These are phyloP conservation scores for Fomitopsis palustris DNA, from an alignment of 1,284 basidiomycete genomes.

Conservation along the genomic window DNA sequence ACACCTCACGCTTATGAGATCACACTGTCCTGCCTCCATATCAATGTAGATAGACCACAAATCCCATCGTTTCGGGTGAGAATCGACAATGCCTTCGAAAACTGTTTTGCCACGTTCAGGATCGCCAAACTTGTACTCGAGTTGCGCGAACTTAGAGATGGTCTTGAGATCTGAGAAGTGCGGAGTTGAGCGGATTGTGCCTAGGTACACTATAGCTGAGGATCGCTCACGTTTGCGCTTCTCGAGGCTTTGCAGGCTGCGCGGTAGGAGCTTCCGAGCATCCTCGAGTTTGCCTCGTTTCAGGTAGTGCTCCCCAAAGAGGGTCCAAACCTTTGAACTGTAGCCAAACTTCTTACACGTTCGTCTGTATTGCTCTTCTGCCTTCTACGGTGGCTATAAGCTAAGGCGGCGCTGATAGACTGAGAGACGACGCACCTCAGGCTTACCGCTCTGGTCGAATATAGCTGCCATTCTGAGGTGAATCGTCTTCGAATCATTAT, in stretches of 20 bases:
- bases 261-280: constrained; percentile 84
- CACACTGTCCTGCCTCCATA: constrained; percentile 80
- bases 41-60: constrained; percentile 98
- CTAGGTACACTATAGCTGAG: neutral
- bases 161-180: constrained; percentile 79
- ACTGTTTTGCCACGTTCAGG: constrained; percentile 93
- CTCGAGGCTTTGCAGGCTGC: constrained; percentile 89
- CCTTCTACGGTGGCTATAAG: constrained; percentile 50
- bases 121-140: constrained; percentile 95
- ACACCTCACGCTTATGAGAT: constrained; percentile 76
- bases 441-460: constrained; percentile 80
- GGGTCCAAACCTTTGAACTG: constrained; percentile 90
- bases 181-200: neutral
- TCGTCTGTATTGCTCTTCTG: constrained; percentile 82
- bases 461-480: constrained; percentile 85
- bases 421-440: constrained; percentile 50
- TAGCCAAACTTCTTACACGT: constrained; percentile 92
- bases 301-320: constrained; percentile 81
- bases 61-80: constrained; percentile 92
- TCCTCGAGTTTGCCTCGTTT: constrained; percentile 72
- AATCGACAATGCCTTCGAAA: constrained; percentile 95
- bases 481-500: constrained; percentile 92
- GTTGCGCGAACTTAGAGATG: constrained; percentile 90
- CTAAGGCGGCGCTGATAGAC: neutral
- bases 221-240: constrained; percentile 82